Evolutionary conservation across 2,329 filamentous ascomycete genomes (phyloP), one percentile per base, ranked within the genome.

Genomic region (Coniochaeta ligniaria): DNA sequence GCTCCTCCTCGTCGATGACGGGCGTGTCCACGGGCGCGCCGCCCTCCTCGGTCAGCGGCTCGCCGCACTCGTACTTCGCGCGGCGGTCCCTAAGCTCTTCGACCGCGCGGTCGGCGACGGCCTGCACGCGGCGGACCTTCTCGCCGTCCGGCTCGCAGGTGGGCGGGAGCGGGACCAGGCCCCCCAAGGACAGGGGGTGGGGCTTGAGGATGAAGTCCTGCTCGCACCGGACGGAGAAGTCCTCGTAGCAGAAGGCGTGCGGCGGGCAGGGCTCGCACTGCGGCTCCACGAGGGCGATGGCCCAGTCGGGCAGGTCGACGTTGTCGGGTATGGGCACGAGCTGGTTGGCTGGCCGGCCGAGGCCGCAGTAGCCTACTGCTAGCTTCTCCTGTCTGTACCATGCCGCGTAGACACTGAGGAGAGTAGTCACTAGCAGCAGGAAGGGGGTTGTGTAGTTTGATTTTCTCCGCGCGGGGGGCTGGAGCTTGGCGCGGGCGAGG

Each of bases 371-470:
- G 36, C 96, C 95, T 22, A 98, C 91, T 17, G 91, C 89, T n/a
- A 96, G 79, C 80, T 98, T 98, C 75, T 99, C 95, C 71, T 96
- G 91, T 57, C 94, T 83, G 78, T 93, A 99, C 84, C 93, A 95
- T 9, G 84, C 84, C 33, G 82, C 89, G 64, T 96, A 91, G 0
- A 88, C 86, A 35, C 83, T 83, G 7, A 95, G 73, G 11, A 95
- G 75, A 0, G 89, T 87, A 22, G 90, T 71, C 3, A 94, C 72
- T 2, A 97, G 79, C 6, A 92, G 84, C 72, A 86, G 85, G 2
- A 94, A 79, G 17, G 91, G 88, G 0, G 85, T 85, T 61, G 83
- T 83, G 35, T 87, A 75, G 26, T 80, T 79, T 9, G 78, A 73
- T 61, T 78, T 74, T 36, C 31, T 24, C 31, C 33, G 31, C 17